Evolutionary conservation across 1,284 basidiomycete genomes (phyloP), one percentile per base, ranked within the genome.

Genomic region (Pseudozyma hubeiensis): DNA sequence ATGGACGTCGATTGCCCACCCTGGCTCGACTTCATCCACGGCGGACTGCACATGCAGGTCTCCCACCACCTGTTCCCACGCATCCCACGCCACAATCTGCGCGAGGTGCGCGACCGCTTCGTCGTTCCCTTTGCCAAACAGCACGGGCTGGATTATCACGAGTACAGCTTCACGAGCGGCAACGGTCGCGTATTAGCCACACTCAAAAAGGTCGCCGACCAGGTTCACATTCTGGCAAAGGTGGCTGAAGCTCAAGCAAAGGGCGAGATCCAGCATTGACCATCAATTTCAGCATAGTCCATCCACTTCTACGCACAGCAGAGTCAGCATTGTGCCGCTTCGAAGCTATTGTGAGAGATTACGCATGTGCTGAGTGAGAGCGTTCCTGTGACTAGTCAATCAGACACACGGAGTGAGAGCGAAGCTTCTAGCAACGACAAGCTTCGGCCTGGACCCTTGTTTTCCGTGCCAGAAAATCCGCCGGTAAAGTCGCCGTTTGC

Each of bases 11-110:
- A 92, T 65, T 98, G 95, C 85, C 90, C 91, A 1, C 88, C 90
- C 4, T 89, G 89, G 47, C 88, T 97, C 75, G 92, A 90, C 71
- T 97, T 94, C 81, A 86, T 98, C 33, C 96, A 99, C 83, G 96
- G 96, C 31, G 96, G 93, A 4, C 89, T 89, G 29, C 94, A 99
- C 80, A 90, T 98, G 49, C 96, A 99, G 85, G 94, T 98, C 41
- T 94, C 96, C 5, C 96, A 99, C 82, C 97, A 98, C 85, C 88
- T 98, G 64, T 97, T 98, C 87, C 97, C 96, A 8, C 91, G 97
- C 24, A 87, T 98, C 2, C 97, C 97, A 2, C 88, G 97, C 31
- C 96, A 99, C 87, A 96, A 97, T 82, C 88, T 99, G 53, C 89
- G 90, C 40, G 88, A 89, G 61, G 93, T 94, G 0, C 92, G 91